Conservation (phyloP, 331 rosid species). For the Telfairia occidentalis region DNA sequence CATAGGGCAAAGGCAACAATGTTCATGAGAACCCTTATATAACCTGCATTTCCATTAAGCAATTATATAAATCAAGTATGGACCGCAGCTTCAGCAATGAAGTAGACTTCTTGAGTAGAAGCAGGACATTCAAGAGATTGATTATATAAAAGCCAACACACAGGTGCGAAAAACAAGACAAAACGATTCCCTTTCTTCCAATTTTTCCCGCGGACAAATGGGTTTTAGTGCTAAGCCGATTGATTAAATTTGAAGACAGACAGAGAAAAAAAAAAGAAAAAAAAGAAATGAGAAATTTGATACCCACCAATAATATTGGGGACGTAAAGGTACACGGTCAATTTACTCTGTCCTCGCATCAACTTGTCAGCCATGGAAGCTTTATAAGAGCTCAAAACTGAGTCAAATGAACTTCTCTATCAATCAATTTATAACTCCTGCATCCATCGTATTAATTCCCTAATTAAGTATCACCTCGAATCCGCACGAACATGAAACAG, state of each 20-base stretch:
- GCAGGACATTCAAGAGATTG: neutral
- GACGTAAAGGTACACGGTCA: conserved; percentile 76
- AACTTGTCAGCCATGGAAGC: conserved; percentile 65
- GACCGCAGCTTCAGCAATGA: neutral
- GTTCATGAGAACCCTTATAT: conserved; percentile 67
- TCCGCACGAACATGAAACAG: neutral
- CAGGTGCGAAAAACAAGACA: too few relatives aligned
- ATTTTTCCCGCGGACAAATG: neutral
- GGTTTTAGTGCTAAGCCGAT: neutral
- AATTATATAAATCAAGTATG: neutral
- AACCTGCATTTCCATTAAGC: conserved; percentile 48
- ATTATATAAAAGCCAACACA: neutral
- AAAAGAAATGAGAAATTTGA: conserved; percentile 14
- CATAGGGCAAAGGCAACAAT: conserved; percentile 58
- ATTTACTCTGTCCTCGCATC: conserved; percentile 37
- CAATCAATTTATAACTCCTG: conserved; percentile 34
- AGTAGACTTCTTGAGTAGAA: neutral
- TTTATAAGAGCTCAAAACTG: conserved; percentile 22
- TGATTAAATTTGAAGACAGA: conserved; percentile 10
- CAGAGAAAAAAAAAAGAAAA: neutral
- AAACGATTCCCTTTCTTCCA: too few relatives aligned
- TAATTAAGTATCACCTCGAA: neutral
- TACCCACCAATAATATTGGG: conserved; percentile 86
- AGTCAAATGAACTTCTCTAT: conserved; percentile 14
- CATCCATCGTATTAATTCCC: neutral